Conservation (phyloP, 495 filamentous ascomycete species). For the Neurospora sp. region DNA sequence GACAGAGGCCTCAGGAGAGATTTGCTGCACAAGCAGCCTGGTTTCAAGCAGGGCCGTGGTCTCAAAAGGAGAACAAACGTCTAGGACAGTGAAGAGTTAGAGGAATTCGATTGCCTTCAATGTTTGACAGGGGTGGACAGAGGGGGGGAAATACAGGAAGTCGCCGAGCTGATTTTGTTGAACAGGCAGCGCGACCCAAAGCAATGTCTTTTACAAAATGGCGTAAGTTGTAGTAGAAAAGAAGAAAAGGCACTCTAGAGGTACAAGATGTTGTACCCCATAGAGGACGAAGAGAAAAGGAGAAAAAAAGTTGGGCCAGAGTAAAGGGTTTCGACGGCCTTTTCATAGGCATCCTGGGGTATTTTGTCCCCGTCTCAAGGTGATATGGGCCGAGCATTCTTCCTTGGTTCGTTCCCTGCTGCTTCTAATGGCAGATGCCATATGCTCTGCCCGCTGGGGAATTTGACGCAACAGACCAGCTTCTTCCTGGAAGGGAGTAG, state of each 20-base stretch:
- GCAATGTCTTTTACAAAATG: not conserved
- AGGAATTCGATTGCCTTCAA: too few species aligned
- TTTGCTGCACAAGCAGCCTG: not conserved
- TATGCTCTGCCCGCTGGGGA: not conserved
- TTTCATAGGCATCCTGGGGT: fast-evolving
- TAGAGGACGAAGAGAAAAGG: not conserved
- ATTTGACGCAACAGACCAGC: not conserved
- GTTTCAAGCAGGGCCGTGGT: not conserved
- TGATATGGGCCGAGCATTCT: not conserved
- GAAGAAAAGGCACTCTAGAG: not conserved
- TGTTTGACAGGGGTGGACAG: not conserved
- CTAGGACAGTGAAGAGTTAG: not conserved
- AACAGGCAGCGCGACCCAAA: not conserved
- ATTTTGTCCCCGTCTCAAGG: not conserved
- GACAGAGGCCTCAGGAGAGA: not conserved
- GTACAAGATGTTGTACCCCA: not conserved
- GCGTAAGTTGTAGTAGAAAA: too few species aligned
- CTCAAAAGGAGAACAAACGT: not conserved
- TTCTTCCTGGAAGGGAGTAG: not conserved
- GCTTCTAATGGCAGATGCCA: not conserved
- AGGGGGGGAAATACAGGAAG: not conserved
- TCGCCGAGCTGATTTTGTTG: not conserved
- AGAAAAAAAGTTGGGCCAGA: not conserved
- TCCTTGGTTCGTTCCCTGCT: not conserved
- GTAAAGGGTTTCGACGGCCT: not conserved